phyloP scores from a whole-genome alignment of 2,329 filamentous ascomycete species.

The Apiospora saccharicola region DNA sequence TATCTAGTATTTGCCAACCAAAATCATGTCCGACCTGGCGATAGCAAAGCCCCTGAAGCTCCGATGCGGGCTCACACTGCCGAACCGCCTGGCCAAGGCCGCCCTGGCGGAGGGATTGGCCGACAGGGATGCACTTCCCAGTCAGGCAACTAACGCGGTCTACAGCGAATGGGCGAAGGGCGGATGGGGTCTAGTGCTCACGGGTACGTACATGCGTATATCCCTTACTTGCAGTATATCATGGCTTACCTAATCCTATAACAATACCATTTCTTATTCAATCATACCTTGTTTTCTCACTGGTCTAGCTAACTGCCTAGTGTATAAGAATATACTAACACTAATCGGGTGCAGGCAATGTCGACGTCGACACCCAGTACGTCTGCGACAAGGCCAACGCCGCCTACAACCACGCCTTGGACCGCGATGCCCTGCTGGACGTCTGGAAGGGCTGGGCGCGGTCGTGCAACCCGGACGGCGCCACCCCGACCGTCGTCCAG shows the following conservation, averaged over 20 bases:
- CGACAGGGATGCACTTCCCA: conserved; percentile 51
- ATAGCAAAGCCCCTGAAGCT: conserved; percentile 45
- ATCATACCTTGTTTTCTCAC: background rate
- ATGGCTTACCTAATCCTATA: background rate
- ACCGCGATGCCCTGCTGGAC: conserved; percentile 39
- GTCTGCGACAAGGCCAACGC: conserved; percentile 47
- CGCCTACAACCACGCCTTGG: conserved; percentile 42
- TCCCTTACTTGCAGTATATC: background rate
- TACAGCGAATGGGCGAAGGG: conserved; percentile 63
- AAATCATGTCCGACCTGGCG: conserved; percentile 12
- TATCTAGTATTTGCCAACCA: background rate
- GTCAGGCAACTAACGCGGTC: conserved; percentile 48
- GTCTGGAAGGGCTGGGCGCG: conserved; percentile 49
- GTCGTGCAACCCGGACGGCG: conserved; percentile 38
- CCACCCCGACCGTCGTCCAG: conserved; percentile 52
- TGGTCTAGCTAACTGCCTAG: background rate
- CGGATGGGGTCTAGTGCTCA: conserved; percentile 61
- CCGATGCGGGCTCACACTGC: conserved; percentile 59
- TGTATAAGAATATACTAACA: background rate
- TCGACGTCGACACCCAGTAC: conserved; percentile 45
- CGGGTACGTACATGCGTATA: conserved; percentile 40
- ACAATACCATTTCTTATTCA: background rate
- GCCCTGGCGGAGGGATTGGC: conserved; percentile 58
- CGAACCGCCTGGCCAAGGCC: conserved; percentile 61
- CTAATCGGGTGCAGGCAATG: conserved; percentile 23